Conservation (phyloP, 495 filamentous ascomycete genomes). For the Podospora tetraspora region DNA sequence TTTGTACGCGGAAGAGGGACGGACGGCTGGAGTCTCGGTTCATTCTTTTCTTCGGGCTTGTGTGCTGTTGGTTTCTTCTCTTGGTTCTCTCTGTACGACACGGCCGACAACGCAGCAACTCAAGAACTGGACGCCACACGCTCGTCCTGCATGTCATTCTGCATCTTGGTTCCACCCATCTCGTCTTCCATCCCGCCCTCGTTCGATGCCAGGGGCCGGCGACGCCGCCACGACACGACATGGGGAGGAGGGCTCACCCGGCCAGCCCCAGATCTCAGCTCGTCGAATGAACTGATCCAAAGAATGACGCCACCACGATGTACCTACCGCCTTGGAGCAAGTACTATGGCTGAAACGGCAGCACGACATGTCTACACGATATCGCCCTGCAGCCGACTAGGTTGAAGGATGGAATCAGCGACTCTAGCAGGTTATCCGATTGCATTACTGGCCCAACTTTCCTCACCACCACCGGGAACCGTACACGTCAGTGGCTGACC, state of each 20-base stretch:
- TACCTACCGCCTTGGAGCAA: background rate
- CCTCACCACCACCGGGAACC: background rate
- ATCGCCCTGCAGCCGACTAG: slow-evolving; percentile 14
- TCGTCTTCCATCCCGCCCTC: background rate
- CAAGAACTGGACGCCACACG: background rate
- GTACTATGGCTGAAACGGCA: slow-evolving; percentile 13
- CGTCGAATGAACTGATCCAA: background rate
- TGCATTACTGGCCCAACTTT: background rate
- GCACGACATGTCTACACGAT: slow-evolving; percentile 16
- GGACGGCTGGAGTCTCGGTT: background rate
- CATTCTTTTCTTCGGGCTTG: too few relatives aligned
- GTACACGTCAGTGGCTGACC: background rate
- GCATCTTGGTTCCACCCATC: background rate
- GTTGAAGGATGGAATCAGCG: background rate
- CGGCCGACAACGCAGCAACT: background rate
- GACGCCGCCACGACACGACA: background rate
- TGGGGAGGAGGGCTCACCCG: too few relatives aligned
- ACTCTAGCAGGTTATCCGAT: background rate
- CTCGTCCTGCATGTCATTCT: background rate
- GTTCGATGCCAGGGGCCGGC: background rate
- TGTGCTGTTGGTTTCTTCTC: background rate
- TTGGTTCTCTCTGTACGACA: background rate
- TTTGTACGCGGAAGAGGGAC: background rate
- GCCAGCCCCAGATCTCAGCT: background rate
- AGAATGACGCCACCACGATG: background rate